Evolutionary conservation across 2,329 filamentous ascomycete species (phyloP).

Genomic region (Penicillium crustosum): DNA sequence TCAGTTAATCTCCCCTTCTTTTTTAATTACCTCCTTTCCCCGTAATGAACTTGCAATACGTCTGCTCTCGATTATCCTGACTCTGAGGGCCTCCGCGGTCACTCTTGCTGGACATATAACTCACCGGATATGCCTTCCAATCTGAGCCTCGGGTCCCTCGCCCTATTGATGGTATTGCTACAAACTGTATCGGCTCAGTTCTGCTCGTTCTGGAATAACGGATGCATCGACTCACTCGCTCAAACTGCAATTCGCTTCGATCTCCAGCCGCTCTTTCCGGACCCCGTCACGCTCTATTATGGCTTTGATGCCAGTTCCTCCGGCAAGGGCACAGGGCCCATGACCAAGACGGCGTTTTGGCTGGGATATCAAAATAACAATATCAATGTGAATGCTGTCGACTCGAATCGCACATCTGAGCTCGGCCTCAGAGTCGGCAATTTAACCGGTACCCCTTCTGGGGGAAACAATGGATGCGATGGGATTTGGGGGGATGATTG

Average conservation of each 20-base stretch:
- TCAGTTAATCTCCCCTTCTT: background rate
- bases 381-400: constrained; percentile 29
- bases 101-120: constrained; percentile 14
- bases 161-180: constrained; percentile 24
- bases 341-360: constrained; percentile 41
- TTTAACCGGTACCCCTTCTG: constrained; percentile 36
- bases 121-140: constrained; percentile 22
- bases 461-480: constrained; percentile 40
- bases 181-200: constrained; percentile 30
- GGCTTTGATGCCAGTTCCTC: constrained; percentile 35
- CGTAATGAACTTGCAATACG: constrained; percentile 29
- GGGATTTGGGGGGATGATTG: constrained; percentile 38
- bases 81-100: constrained; percentile 27
- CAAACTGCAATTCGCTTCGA: constrained; percentile 37
- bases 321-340: constrained; percentile 34
- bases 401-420: constrained; percentile 39
- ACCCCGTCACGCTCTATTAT: constrained; percentile 37
- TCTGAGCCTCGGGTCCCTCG: background rate
- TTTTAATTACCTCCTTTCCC: background rate
- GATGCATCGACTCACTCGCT: constrained; percentile 40
- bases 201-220: constrained; percentile 37
- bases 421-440: constrained; percentile 40
- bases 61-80: constrained; percentile 16
- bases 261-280: constrained; percentile 37
- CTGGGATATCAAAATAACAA: constrained; percentile 33